Conservation (phyloP, 2,329 filamentous ascomycete species). For the Setomelanomma holmii region DNA sequence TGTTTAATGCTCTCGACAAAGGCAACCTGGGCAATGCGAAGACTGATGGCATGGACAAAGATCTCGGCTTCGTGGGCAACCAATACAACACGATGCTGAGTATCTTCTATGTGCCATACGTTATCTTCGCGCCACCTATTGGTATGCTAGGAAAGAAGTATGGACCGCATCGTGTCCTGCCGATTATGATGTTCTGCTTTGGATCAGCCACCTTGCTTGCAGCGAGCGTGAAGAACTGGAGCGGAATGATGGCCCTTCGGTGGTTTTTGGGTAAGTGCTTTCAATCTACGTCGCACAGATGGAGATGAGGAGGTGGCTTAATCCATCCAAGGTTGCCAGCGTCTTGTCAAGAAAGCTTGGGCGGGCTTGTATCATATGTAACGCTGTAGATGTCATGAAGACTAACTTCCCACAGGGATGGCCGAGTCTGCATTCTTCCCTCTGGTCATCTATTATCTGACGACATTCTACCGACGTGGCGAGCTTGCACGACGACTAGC, state of each 20-base stretch:
- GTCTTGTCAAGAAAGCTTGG: not conserved
- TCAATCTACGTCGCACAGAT: not conserved
- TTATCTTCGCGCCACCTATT: slow-evolving; percentile 71
- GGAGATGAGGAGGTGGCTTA: slow-evolving; percentile 7
- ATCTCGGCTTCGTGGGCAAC: slow-evolving; percentile 65
- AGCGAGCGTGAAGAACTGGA: slow-evolving; percentile 65
- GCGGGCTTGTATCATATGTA: not conserved
- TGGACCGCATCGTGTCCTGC: slow-evolving; percentile 69
- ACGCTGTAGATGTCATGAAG: not conserved
- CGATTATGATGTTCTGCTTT: slow-evolving; percentile 73
- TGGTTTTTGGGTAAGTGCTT: slow-evolving; percentile 67
- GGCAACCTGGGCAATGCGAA: slow-evolving; percentile 53
- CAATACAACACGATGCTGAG: slow-evolving; percentile 72
- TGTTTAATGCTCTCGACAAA: slow-evolving; percentile 54
- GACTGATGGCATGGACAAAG: slow-evolving; percentile 55
- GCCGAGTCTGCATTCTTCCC: slow-evolving; percentile 74
- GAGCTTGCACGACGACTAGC: slow-evolving; percentile 75
- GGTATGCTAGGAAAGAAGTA: slow-evolving; percentile 73
- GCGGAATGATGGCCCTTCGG: slow-evolving; percentile 69
- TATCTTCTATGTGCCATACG: slow-evolving; percentile 79
- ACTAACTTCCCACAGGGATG: slow-evolving; percentile 51
- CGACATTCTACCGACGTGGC: slow-evolving; percentile 71
- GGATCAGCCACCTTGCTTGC: slow-evolving; percentile 69
- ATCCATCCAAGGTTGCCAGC: not conserved
- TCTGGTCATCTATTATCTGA: slow-evolving; percentile 68